Evolutionary conservation across 495 filamentous ascomycete species (phyloP), one percentile per base, ranked within the genome.

Genomic region (Aspergillus avenaceus): DNA sequence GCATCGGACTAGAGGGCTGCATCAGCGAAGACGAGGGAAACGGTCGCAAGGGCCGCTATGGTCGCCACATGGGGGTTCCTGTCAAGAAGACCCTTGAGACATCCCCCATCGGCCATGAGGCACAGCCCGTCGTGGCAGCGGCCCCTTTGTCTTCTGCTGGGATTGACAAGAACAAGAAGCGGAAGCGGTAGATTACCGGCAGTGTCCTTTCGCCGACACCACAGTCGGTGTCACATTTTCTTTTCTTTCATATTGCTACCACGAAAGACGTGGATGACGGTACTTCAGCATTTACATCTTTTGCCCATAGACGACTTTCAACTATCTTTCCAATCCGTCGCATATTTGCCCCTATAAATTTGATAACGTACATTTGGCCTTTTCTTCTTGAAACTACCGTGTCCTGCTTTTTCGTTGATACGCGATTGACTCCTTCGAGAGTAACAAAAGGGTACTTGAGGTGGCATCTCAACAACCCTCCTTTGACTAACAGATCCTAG

Each of bases 21-120:
- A 80, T 97, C 65, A 96, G 90, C 67, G 93, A 98, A 66, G 95
- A 98, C 52, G 93, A 98, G 64, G 87, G 87, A 28, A 97, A 96
- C 65, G 92, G 91, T 29, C 84, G 93, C 56, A 96, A 96, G 65
- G 95, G 95, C n/a, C 82, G 93, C 9, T 96, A 93, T 59, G 95
- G 91, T 41, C 85, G 91, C 34, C 90, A 96, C 65, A 97, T 97
- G 91, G 91, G 90, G 36, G 90, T 97, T n/a, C 81, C 89, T 2
- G 78, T 95, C 58, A 90, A 90, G 73, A 88, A 86, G 57, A 68
- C 75, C 3, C 71, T 74, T 12, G 74, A 75, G 28, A 67, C 53
- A 7, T n/a, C 45, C 44, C 27, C 61, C 18, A 45, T 59, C 50
- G 56, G 51, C 14, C 24, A 21, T 41, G 67, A 74, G 18, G 54